Evolutionary conservation across 208 protist species (phyloP).

Genomic region (Herpetomonas tarakana): DNA sequence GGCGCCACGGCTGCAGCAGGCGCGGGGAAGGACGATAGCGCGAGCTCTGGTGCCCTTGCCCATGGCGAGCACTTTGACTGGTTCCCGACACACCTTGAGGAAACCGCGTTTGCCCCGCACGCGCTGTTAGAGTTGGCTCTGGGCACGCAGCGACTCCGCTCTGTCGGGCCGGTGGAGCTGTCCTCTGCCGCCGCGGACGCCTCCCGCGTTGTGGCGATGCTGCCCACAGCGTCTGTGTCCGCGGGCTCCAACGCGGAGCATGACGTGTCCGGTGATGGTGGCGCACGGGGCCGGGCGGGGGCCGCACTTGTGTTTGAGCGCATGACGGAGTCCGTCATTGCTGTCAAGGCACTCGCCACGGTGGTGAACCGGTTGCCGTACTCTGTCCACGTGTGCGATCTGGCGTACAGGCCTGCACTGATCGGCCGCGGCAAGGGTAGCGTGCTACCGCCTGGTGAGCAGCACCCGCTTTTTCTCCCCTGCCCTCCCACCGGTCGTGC

Average conservation of each 20-base stretch:
- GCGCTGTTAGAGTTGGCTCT: constrained; percentile 4
- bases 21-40: constrained; percentile 7
- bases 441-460: background rate
- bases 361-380: background rate
- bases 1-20: background rate
- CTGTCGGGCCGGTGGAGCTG: background rate
- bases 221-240: background rate
- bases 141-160: background rate
- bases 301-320: background rate
- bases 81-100: constrained; percentile 3
- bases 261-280: background rate
- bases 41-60: constrained; percentile 12
- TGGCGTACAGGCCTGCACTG: background rate
- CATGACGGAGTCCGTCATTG: background rate
- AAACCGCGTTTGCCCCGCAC: constrained; percentile 6
- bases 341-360: background rate
- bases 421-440: background rate
- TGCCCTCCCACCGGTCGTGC: background rate
- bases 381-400: background rate
- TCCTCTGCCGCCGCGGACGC: background rate
- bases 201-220: background rate
- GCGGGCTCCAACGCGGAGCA: background rate
- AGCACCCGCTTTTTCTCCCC: background rate
- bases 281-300: background rate
- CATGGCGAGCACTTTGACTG: constrained; percentile 22